phyloP scores from a whole-genome alignment of 1,284 basidiomycete species.

The Rhodotorula sp. region DNA sequence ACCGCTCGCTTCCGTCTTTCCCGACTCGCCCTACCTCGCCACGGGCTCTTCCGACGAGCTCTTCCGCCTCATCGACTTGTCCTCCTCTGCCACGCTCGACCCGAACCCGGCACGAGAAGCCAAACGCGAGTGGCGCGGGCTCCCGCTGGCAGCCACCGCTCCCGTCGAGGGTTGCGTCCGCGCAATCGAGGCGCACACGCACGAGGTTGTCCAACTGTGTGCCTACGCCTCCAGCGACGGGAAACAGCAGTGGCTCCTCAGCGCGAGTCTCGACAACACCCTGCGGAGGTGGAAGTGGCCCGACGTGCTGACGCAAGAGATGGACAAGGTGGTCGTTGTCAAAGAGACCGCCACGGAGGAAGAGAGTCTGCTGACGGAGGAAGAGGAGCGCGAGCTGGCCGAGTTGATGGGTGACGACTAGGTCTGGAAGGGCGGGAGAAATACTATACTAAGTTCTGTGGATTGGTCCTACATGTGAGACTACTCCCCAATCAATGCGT shows the following conservation, averaged over 20 bases:
- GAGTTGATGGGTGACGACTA: slow-evolving; percentile 38
- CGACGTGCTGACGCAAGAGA: slow-evolving; percentile 22
- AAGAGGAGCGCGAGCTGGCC: slow-evolving; percentile 38
- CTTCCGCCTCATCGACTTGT: slow-evolving; percentile 58
- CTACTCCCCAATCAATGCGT: neutral
- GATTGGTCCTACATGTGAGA: neutral
- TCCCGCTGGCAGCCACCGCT: slow-evolving; percentile 24
- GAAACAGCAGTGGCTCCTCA: slow-evolving; percentile 63
- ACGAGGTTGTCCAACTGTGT: slow-evolving; percentile 71
- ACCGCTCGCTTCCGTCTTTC: slow-evolving; percentile 57
- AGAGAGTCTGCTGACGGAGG: slow-evolving; percentile 36
- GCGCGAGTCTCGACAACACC: slow-evolving; percentile 77
- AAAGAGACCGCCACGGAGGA: slow-evolving; percentile 17
- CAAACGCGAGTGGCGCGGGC: slow-evolving; percentile 12
- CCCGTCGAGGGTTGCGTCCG: slow-evolving; percentile 52
- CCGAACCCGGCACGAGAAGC: slow-evolving; percentile 15
- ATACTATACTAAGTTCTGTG: neutral
- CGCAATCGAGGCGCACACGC: slow-evolving; percentile 77
- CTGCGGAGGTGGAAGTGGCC: slow-evolving; percentile 64
- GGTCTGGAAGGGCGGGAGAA: neutral
- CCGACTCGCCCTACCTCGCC: slow-evolving; percentile 55
- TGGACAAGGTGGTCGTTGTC: slow-evolving; percentile 21
- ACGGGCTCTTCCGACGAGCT: slow-evolving; percentile 74
- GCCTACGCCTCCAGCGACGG: slow-evolving; percentile 63
- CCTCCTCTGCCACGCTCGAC: slow-evolving; percentile 26